Percentiles rank a stretch among this genome's conserved stretches.
These are phyloP conservation scores for Fusarium irregulare DNA, from an alignment of 2,329 filamentous ascomycete genomes.

Conservation along the genomic window DNA sequence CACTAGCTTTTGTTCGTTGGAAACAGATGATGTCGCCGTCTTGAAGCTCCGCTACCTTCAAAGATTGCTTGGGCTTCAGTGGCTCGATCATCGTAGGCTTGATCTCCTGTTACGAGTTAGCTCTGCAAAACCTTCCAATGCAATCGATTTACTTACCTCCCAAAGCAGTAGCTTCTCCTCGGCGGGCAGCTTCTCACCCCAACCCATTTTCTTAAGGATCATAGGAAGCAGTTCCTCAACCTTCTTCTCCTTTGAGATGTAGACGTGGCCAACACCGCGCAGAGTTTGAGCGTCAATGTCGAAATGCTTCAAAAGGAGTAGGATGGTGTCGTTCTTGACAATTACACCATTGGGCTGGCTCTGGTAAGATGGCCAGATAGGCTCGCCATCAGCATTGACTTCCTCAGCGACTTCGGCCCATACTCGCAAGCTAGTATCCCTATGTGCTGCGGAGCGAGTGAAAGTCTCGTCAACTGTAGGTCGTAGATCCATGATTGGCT, in stretches of 20 bases:
- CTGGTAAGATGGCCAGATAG: conserved; percentile 76
- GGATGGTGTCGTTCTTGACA: conserved; percentile 72
- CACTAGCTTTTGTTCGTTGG: conserved; percentile 69
- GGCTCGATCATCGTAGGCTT: conserved; percentile 97
- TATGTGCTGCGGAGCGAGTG: conserved; percentile 63
- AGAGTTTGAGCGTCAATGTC: conserved; percentile 81
- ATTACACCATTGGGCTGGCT: conserved; percentile 67
- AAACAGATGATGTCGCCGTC: conserved; percentile 98
- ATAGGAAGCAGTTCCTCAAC: conserved; percentile 83
- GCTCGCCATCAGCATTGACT: conserved; percentile 73
- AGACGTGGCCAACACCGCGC: conserved; percentile 82
- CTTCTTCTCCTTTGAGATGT: conserved; percentile 87
- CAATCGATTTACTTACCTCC: conserved; percentile 65
- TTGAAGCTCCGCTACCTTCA: conserved; percentile 92
- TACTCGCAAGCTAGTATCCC: conserved; percentile 80
- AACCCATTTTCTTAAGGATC: conserved; percentile 86
- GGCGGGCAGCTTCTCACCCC: conserved; percentile 77
- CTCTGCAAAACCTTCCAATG: neutral
- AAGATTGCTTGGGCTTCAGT: conserved; percentile 89
- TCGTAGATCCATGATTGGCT: conserved; percentile 80
- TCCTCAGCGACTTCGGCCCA: conserved; percentile 86
- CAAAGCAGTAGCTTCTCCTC: conserved; percentile 76
- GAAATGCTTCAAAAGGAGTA: conserved; percentile 94
- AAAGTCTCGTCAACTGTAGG: conserved; percentile 81
- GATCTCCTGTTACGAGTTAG: conserved; percentile 72